Conservation (phyloP, 2,329 filamentous ascomycete species). For the Neofusicoccum kwambonambiense region DNA sequence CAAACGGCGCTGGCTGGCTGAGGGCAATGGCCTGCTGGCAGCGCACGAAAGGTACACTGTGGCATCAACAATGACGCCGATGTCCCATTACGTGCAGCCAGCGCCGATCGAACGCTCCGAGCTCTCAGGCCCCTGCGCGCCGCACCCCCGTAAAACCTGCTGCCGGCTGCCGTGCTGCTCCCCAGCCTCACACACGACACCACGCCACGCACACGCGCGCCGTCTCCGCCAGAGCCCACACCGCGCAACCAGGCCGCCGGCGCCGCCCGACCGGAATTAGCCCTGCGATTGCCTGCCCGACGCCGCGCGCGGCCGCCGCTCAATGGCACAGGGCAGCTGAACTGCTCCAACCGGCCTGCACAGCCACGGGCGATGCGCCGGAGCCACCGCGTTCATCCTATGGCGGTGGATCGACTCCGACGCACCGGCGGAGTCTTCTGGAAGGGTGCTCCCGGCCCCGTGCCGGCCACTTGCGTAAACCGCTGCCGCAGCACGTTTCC, state of each 20-base stretch:
- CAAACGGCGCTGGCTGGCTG: neutral
- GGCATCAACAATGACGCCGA: conserved; percentile 13
- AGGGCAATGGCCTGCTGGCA: neutral
- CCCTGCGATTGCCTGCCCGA: neutral
- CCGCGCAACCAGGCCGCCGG: neutral
- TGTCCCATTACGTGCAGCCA: conserved; percentile 3
- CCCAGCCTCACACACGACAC: conserved; percentile 13
- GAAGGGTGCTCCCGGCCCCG: conserved; percentile 9
- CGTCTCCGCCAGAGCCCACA: no score
- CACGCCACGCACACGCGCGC: neutral
- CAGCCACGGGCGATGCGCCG: neutral
- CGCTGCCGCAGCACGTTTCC: neutral
- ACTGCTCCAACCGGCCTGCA: neutral
- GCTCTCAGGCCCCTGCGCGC: conserved; percentile 2
- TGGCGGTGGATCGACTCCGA: conserved; percentile 10
- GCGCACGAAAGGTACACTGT: neutral
- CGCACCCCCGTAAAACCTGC: conserved; percentile 8
- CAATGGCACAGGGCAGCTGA: neutral
- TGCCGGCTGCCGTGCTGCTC: neutral
- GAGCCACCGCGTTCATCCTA: neutral
- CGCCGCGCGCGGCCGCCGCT: neutral
- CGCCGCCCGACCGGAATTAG: neutral
- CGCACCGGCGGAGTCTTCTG: neutral
- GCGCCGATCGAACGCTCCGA: conserved; percentile 3
- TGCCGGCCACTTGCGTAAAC: neutral